A percentile compares a stretch with the other conserved stretches of the same genome.
These are phyloP conservation scores for Hypoxylon lenormandii DNA, from an alignment of 495 filamentous ascomycete species.

Conservation along the genomic window DNA sequence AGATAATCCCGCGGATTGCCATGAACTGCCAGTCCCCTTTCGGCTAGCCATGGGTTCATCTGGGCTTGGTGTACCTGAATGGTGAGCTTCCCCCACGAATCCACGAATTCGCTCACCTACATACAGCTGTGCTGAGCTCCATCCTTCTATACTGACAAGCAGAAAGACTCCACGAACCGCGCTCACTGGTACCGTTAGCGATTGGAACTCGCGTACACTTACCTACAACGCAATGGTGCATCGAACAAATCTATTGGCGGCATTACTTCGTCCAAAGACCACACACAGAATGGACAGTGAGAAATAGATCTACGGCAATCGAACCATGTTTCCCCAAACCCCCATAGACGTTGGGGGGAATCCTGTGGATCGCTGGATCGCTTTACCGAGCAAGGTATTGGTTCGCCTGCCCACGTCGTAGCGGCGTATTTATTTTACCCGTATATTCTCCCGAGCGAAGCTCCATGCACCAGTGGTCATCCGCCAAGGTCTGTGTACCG, in stretches of 20 bases:
- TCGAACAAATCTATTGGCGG: conserved; percentile 35
- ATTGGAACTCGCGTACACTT: conserved; percentile 40
- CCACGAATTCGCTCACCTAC: conserved; percentile 12
- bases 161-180: conserved; percentile 18
- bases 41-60: conserved; percentile 32
- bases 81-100: conserved; percentile 38
- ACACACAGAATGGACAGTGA: conserved; percentile 4
- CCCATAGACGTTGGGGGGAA: conserved; percentile 21
- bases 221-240: conserved; percentile 32
- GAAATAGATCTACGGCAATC: conserved; percentile 37
- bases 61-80: conserved; percentile 27
- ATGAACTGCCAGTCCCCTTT: conserved; percentile 29
- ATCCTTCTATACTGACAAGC: conserved; percentile 24
- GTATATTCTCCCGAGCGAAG: conserved; percentile 45
- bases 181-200: conserved; percentile 4
- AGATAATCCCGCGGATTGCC: conserved; percentile 6
- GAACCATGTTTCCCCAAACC: conserved; percentile 23
- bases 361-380: conserved; percentile 40
- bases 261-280: conserved; percentile 26
- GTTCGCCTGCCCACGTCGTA: conserved; percentile 32
- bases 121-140: conserved; percentile 21
- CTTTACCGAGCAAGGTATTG: conserved; percentile 38
- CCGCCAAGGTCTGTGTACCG: conserved; percentile 41
- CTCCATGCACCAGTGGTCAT: conserved; percentile 37
- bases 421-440: conserved; percentile 46